Evolutionary conservation across 352 stramenopile genomes (phyloP), one percentile per base, ranked within the genome.

Genomic region (Phytophthora cactorum): DNA sequence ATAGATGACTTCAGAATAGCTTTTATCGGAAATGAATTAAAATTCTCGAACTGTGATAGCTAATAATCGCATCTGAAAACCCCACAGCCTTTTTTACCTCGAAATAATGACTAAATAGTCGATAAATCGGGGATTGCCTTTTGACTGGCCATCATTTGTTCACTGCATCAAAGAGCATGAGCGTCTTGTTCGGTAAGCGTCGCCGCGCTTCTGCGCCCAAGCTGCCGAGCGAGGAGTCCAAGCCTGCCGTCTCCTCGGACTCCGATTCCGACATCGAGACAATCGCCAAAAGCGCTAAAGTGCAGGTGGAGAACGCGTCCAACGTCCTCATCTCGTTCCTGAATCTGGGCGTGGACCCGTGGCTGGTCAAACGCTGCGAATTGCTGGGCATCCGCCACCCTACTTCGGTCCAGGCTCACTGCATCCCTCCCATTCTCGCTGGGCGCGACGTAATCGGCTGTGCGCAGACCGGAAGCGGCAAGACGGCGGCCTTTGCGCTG

Each of bases 401-500:
- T 47, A 97, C 92, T 59, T 88, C 90, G 7, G 88, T 98, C 39
- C 94, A 98, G 74, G 86, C 86, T 11, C 79, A 95, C 39, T 97
- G 90, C 63, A 97, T 98, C 59, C 95, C 96, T 31, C 79, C 86
- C 27, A 92, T 97, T 15, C 78, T 99, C 10, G 67, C 77, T 5
- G 93, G 96, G 3, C 85, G 88, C n/a, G 88, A 98, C 60, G 91
- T 99, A 7, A 80, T 98, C 41, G 96, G 90, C 41, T 94, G 92
- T 39, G 94, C 96, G 14, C 92, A 98, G 68, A 99, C 96, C 9
- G 98, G 98, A 52, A 97, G 82, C 45, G 98, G 98, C 32, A 99
- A 99, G 86, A 99, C 98, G 11, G 98, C 97, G 17, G 96, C 97
- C 14, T 99, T 99, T 77, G 94, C 93, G 28, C 83, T 99, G 41